phyloP scores from a whole-genome alignment of 768 basidiomycete genomes.

The Phlegmacium glaucopus region DNA sequence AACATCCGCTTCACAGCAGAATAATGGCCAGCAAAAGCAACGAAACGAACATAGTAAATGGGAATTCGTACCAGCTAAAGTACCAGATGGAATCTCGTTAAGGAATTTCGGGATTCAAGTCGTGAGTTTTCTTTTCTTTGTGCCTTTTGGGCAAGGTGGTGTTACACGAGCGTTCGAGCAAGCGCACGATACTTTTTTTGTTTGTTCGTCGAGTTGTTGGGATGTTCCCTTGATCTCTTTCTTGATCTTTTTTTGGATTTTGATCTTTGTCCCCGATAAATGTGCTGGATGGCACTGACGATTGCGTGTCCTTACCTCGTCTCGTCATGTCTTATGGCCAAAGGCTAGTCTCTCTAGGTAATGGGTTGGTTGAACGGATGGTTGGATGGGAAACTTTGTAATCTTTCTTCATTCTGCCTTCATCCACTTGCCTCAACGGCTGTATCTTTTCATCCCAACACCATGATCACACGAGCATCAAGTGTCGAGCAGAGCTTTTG shows the following conservation, averaged over 20 bases:
- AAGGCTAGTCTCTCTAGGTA: no score
- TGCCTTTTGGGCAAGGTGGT: constrained; percentile 4
- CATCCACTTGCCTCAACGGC: not conserved
- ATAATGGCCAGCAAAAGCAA: not conserved
- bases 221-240: constrained; percentile 1
- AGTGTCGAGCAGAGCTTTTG: no score
- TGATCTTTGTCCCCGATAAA: constrained; percentile 2
- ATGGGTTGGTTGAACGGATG: not conserved
- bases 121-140: constrained; percentile 43
- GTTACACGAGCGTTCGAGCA: no score
- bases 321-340: no score
- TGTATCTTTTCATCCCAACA: not conserved
- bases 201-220: not conserved
- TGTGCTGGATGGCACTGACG: no score
- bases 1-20: not conserved
- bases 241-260: not conserved
- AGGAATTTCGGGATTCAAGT: constrained; percentile 90
- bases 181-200: not conserved
- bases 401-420: not conserved
- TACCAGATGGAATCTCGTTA: constrained; percentile 80
- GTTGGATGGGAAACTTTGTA: not conserved
- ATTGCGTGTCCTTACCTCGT: not conserved
- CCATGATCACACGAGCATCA: no score
- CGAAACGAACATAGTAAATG: not conserved
- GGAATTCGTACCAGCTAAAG: constrained; percentile 65